Percentiles rank a stretch among this genome's conserved stretches.
Conservation (phyloP, 495 filamentous ascomycete genomes). For the Thermothielavioides terrestris region DNA sequence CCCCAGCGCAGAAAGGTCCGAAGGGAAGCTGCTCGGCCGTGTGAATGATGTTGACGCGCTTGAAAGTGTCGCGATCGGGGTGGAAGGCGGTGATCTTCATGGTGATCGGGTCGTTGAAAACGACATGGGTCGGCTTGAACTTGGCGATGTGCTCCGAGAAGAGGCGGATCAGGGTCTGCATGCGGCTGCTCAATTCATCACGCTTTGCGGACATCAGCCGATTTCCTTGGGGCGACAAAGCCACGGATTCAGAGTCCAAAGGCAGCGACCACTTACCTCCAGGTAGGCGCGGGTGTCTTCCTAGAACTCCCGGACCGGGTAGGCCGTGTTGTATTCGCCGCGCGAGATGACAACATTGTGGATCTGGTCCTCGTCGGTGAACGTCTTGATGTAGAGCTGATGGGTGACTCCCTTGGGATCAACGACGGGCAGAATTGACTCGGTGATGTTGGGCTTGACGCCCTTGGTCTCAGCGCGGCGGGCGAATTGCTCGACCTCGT, state of each 20-base stretch:
- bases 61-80: constrained; percentile 7
- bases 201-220: background rate
- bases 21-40: constrained; percentile 28
- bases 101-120: constrained; percentile 28
- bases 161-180: constrained; percentile 10
- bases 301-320: constrained; percentile 18
- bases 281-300: constrained; percentile 19
- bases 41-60: constrained; percentile 24
- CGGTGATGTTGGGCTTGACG: constrained; percentile 11
- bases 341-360: constrained; percentile 19
- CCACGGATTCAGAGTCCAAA: background rate
- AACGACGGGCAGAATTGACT: background rate
- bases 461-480: constrained; percentile 13
- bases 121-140: constrained; percentile 24
- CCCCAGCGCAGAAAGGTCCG: constrained; percentile 19
- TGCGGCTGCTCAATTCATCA: constrained; percentile 2
- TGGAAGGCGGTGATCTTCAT: constrained; percentile 21
- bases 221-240: background rate
- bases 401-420: background rate
- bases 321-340: constrained; percentile 12
- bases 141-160: constrained; percentile 11
- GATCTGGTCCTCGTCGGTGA: constrained; percentile 19
- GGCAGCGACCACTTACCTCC: constrained; percentile 11
- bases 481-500: constrained; percentile 15
- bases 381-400: constrained; percentile 13